Base-by-base conservation (phyloP, 345 rosid species). In the Eucalyptus polybractea region DNA sequence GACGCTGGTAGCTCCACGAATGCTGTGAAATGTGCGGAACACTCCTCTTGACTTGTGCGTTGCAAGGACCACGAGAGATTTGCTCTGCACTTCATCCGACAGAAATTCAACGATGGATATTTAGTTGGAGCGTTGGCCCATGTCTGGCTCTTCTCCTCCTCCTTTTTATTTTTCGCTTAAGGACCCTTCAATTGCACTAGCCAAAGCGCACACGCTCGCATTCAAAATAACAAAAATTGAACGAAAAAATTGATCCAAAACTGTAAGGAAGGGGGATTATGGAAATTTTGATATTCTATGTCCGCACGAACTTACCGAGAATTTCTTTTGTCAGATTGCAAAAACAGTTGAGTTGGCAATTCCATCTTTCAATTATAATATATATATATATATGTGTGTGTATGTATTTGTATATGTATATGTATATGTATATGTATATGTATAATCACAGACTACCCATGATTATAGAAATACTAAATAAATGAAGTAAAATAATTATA, bases 351-450 rank as follows among this genome's bases (percentile, higher is more conserved):
- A 76, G 27, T 37, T 33, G 40, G 40, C 33, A 65, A 65, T 65
- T n/a, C 37, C 72, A 65, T 13, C 37, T 29, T 65, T 65, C 72
- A 65, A 65, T 65, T 29, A 6, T 7, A 50, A 33, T 33, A 33
- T 33, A 33, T 53, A 53, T 19, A 15, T 16, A 51, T 7, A 50
- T 50, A 13, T 15, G 15, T 50, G 1, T 50, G 14, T 14, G 2
- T 50, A 13, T 50, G 1, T 50, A 1, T 50, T 1, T 50, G 0
- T 15, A 0, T 2, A 1, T 15, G 0, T 51, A 1, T 53, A 0
- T 58, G 1, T 50, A 50, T 50, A 1, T 9, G 1, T 60, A 11
- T 60, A 4, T 62, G 1, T 62, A 1, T 62, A 13, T 7, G 15
- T 12, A 27, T 27, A 37, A 72, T 37, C 45, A 37, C 27, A 10